Evolutionary conservation across 208 protist species (phyloP), one percentile per base, ranked within the genome.

Genomic region (Giardia duodenalis): DNA sequence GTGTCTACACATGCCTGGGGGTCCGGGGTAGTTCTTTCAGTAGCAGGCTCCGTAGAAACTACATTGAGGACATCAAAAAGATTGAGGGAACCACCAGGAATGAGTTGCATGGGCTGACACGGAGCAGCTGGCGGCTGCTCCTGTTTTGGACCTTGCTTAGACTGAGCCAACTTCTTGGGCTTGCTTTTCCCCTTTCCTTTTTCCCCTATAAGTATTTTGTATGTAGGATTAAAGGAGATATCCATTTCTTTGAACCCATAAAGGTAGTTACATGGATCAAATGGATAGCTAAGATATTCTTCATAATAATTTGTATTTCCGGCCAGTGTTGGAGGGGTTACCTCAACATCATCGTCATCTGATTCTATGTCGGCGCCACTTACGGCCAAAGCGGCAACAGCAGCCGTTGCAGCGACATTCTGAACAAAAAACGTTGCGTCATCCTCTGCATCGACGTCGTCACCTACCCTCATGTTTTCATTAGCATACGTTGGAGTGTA

Each of bases 401-500:
- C 57, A 76, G 30, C 30, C 10, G 57, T 39, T 39, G 10, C 57
- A 10, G 30, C 30, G 57, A 30, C 57, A 76, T 76, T 76, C 30
- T 30, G 19, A 76, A 39, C 57, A 10, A 76, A 10, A 76, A 76
- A 76, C 19, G 30, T 10, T 10, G 57, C 57, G 30, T 76, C 57
- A 76, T 76, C 57, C 19, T 39, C 30, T 30, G 57, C 57, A n/a
- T n/a, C n/a, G n/a, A n/a, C n/a, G n/a, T n/a, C n/a, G n/a, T n/a
- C n/a, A n/a, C n/a, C n/a, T n/a, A n/a, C n/a, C n/a, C n/a, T n/a
- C n/a, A n/a, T n/a, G n/a, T n/a, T n/a, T n/a, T n/a, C n/a, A n/a
- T n/a, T n/a, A n/a, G n/a, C n/a, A 76, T 76, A 76, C 57, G 57
- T 76, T 76, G 57, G 57, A 76, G 30, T 76, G 57, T 76, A 76